A percentile compares a stretch with the other conserved stretches of the same genome.
Conservation (phyloP, 2,329 filamentous ascomycete species). For the Fusarium sp. region DNA sequence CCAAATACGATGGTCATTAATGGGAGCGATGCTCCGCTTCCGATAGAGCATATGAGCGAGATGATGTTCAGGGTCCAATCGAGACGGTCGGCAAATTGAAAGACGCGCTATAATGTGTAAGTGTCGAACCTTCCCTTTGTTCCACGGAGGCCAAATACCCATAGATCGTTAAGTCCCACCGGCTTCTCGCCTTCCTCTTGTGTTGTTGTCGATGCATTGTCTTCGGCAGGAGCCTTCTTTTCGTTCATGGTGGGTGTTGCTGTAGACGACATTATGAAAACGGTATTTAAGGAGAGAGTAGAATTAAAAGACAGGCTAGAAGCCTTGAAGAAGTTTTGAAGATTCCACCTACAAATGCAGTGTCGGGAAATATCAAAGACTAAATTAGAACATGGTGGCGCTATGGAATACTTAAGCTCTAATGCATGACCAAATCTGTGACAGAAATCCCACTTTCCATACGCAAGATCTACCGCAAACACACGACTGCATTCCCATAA, state of each 20-base stretch:
- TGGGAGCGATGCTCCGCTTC: conserved; percentile 23
- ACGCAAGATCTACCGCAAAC: not conserved
- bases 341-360: not conserved
- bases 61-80: conserved; percentile 31
- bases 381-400: not conserved
- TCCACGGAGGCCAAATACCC: conserved; percentile 4
- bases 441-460: not conserved
- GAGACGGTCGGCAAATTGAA: conserved; percentile 34
- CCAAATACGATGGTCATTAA: conserved; percentile 38
- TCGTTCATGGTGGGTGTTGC: conserved; percentile 17
- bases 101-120: conserved; percentile 19
- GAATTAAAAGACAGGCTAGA: not conserved
- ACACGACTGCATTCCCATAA: conserved; percentile 6
- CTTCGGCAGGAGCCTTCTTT: conserved; percentile 20
- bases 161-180: conserved; percentile 20
- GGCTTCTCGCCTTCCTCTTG: conserved; percentile 12
- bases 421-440: not conserved
- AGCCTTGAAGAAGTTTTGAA: not conserved
- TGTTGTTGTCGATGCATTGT: conserved; percentile 12
- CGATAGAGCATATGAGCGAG: conserved; percentile 26
- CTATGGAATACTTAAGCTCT: conserved; percentile 3
- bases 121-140: rapidly evolving
- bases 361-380: not conserved
- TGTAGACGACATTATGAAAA: not conserved
- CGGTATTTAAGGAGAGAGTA: not conserved